phyloP scores from a whole-genome alignment of 768 basidiomycete species.

The Hemileccinum rubropunctum region DNA sequence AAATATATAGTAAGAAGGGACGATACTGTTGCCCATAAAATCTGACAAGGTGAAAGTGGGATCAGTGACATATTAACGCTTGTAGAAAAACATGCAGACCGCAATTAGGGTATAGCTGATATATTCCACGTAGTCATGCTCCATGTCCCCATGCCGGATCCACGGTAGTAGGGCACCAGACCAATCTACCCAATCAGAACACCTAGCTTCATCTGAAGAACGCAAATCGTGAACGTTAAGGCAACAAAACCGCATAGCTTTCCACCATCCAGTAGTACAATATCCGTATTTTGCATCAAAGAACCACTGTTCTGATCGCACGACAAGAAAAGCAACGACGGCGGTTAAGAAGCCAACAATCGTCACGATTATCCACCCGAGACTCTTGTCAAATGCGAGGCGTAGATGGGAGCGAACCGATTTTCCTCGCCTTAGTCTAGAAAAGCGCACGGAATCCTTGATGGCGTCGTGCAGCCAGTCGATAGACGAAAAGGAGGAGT shows the following conservation, averaged over 20 bases:
- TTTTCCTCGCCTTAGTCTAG: conserved; percentile 64
- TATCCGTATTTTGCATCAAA: conserved; percentile 94
- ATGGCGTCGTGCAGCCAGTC: conserved; percentile 98
- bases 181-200: conserved; percentile 78
- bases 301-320: conserved; percentile 81
- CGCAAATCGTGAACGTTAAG: conserved; percentile 29
- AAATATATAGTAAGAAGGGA: conserved; percentile 81
- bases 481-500: conserved; percentile 84
- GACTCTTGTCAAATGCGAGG: conserved; percentile 67
- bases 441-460: conserved; percentile 85
- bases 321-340: conserved; percentile 80
- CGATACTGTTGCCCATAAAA: conserved; percentile 69
- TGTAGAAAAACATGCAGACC: conserved; percentile 46
- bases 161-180: conserved; percentile 47
- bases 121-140: conserved; percentile 57
- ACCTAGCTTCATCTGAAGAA: conserved; percentile 37
- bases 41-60: conserved; percentile 37
- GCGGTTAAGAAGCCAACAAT: conserved; percentile 87
- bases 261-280: conserved; percentile 68
- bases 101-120: conserved; percentile 71
- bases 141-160: conserved; percentile 9
- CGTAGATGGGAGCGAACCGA: conserved; percentile 66
- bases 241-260: conserved; percentile 83
- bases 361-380: conserved; percentile 90
- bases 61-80: not conserved